These are phyloP conservation scores for Rhododendron ferrugineum DNA, from an alignment of 148 eudicot species.

Conservation along the genomic window DNA sequence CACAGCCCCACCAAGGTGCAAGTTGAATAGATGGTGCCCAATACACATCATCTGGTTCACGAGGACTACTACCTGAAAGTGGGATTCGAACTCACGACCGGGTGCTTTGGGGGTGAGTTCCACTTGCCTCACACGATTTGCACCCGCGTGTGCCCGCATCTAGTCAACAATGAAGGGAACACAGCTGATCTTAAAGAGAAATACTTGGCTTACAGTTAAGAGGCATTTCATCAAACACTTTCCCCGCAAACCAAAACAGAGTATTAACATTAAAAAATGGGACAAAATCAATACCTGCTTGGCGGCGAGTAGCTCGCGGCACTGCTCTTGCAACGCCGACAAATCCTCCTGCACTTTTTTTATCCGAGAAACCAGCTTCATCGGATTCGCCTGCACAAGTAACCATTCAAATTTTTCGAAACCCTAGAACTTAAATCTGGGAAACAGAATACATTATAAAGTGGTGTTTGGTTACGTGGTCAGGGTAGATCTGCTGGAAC, in stretches of 20 bases:
- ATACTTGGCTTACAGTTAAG: not conserved
- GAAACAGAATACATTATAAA: not conserved
- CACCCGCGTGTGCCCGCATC: not conserved
- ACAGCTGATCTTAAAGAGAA: not conserved
- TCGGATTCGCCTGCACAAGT: slow-evolving; percentile 70
- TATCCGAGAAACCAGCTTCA: slow-evolving; percentile 72
- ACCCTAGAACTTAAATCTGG: not conserved
- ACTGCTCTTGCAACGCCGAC: slow-evolving; percentile 60
- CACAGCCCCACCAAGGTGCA: no score
- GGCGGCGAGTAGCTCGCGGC: slow-evolving; percentile 81
- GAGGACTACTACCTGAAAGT: no score
- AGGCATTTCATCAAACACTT: not conserved
- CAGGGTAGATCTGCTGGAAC: slow-evolving; percentile 63
- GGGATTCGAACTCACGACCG: no score
- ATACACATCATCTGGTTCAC: no score
- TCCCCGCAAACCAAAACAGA: not conserved
- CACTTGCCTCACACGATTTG: not conserved
- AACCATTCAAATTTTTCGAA: not conserved
- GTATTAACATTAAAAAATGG: not conserved
- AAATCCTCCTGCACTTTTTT: slow-evolving; percentile 78
- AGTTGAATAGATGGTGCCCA: no score
- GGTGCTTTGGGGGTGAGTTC: no score
- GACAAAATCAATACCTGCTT: slow-evolving; percentile 57
- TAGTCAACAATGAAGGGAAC: not conserved
- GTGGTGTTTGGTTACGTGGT: slow-evolving; percentile 36